Percentiles rank a stretch among this genome's conserved stretches.
Evolutionary conservation across 139 green algal genomes (phyloP).

Genomic region (Micractinium sp.): DNA sequence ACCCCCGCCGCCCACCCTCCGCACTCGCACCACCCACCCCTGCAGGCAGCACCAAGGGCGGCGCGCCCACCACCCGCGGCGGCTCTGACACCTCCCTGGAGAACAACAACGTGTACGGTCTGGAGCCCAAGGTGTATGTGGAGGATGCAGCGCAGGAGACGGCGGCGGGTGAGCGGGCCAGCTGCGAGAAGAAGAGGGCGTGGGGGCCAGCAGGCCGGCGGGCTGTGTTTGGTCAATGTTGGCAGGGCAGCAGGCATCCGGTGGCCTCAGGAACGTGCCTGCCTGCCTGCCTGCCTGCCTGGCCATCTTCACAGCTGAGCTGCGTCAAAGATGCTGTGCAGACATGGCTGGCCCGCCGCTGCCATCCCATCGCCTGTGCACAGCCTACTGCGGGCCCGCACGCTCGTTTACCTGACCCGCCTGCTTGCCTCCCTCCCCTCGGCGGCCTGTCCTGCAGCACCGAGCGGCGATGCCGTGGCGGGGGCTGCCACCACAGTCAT

Average conservation of each 20-base stretch:
- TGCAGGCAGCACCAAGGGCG: conserved; percentile 19
- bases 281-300: not conserved
- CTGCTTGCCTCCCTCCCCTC: not conserved
- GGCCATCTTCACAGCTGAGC: not conserved
- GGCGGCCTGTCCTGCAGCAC: not conserved
- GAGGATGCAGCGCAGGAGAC: conserved; percentile 57
- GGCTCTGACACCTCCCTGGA: conserved; percentile 86
- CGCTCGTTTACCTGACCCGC: no score
- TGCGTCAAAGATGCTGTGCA: not conserved
- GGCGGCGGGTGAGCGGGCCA: not conserved
- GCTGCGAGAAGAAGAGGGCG: not conserved
- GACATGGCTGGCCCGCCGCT: no score
- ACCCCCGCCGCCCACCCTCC: not conserved
- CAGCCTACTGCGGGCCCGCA: no score
- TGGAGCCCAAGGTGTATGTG: conserved; percentile 89
- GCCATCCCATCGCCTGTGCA: not conserved
- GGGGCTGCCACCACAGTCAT: not conserved
- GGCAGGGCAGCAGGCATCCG: not conserved
- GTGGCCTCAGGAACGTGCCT: not conserved
- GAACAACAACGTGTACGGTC: conserved; percentile 95
- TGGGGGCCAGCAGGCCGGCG: not conserved
- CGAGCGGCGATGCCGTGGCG: not conserved
- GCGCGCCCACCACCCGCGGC: conserved; percentile 43
- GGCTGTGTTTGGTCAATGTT: not conserved
- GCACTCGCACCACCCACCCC: not conserved